Percentiles rank a stretch among this genome's conserved stretches.
Evolutionary conservation across 768 basidiomycete genomes (phyloP).

Genomic region (Filobasidium floriforme): DNA sequence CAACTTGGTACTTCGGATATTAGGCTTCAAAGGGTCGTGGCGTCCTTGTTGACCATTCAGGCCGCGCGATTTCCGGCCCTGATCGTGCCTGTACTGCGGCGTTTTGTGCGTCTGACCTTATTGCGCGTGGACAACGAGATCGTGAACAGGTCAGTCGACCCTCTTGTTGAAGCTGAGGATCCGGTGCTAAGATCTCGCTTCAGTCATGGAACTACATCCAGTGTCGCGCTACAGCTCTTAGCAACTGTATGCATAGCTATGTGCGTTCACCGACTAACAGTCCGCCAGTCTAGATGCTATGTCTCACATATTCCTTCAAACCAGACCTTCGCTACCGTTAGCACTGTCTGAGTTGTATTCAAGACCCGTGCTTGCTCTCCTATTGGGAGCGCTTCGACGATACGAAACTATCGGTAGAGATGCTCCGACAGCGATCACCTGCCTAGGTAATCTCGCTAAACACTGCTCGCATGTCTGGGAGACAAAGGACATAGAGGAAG

Average conservation of each 20-base stretch:
- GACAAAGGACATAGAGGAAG: not conserved
- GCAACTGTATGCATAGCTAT: not conserved
- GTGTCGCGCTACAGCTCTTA: not conserved
- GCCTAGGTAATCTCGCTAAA: conserved; percentile 12
- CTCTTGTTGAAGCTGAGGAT: not conserved
- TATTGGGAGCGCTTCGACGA: conserved; percentile 1
- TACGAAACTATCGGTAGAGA: not conserved
- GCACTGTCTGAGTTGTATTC: conserved; percentile 19
- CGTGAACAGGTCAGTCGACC: not conserved
- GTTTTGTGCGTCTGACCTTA: conserved; percentile 8
- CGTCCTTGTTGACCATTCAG: conserved; percentile 17
- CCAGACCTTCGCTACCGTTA: conserved; percentile 16
- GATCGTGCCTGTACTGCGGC: conserved; percentile 17
- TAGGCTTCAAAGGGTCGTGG: conserved; percentile 10
- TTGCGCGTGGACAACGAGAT: conserved; percentile 2
- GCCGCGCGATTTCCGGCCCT: conserved; percentile 15
- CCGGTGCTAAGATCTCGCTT: not conserved
- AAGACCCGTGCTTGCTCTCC: conserved; percentile 5
- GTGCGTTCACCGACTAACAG: not conserved
- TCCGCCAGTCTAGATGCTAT: not conserved
- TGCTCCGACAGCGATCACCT: conserved; percentile 5
- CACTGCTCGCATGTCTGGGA: conserved; percentile 23
- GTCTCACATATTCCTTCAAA: not conserved
- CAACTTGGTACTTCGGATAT: conserved; percentile 14
- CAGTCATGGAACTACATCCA: not conserved